phyloP scores from a whole-genome alignment of 2,329 filamentous ascomycete species.

The Ophiosphaerella herpotricha region DNA sequence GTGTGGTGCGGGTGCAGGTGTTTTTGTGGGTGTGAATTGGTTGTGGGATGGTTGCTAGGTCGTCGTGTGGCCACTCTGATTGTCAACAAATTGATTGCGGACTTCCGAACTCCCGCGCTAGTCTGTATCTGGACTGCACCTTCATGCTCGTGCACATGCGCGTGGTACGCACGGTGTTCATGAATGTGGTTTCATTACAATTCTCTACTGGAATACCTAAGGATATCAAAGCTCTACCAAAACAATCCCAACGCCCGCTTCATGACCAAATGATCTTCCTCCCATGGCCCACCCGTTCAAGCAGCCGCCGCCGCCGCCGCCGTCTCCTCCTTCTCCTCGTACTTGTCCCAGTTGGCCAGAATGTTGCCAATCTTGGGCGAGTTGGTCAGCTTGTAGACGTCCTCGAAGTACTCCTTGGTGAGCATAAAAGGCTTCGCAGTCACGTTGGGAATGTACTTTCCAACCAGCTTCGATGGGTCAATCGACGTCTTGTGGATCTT shows the following conservation, averaged over 20 bases:
- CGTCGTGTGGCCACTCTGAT: conserved; percentile 1
- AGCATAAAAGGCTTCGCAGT: conserved; percentile 94
- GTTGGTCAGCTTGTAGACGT: conserved; percentile 94
- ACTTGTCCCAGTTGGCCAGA: conserved; percentile 73
- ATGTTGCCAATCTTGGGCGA: conserved; percentile 74
- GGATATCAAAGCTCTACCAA: conserved; percentile 24
- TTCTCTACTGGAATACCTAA: conserved; percentile 1
- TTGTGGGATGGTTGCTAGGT: conserved; percentile 11
- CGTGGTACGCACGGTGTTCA: neutral
- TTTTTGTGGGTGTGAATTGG: neutral
- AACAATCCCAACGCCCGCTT: conserved; percentile 14
- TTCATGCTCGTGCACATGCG: too few relatives aligned
- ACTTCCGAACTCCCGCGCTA: conserved; percentile 17
- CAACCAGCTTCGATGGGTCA: conserved; percentile 92
- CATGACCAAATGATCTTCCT: conserved; percentile 2
- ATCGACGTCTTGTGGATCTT: conserved; percentile 99
- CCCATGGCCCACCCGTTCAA: neutral
- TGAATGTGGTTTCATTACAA: conserved; percentile 1
- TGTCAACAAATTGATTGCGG: conserved; percentile 24
- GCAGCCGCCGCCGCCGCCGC: conserved; percentile 20
- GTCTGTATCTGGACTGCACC: neutral
- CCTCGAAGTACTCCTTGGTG: conserved; percentile 99
- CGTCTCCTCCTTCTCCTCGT: conserved; percentile 47
- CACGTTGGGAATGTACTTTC: conserved; percentile 99
- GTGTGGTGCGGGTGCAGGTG: conserved; percentile 1